Evolutionary conservation across 75 land plant species (phyloP).

Genomic region (Larix kaempferi): DNA sequence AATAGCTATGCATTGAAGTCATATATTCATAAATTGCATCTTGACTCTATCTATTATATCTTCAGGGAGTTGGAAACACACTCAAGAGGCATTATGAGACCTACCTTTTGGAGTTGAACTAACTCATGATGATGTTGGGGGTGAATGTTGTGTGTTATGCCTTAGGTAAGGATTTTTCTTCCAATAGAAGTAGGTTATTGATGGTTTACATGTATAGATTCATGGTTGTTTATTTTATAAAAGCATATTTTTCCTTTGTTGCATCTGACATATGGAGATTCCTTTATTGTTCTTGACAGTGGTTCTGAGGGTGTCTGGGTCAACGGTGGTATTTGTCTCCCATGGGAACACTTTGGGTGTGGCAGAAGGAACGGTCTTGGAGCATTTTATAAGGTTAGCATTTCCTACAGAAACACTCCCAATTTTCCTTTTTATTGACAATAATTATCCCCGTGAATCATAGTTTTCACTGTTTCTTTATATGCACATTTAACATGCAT

Average conservation of each 20-base stretch:
- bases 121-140: conserved; percentile 99
- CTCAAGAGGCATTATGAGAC: conserved; percentile 98
- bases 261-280: neutral
- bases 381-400: conserved; percentile 87
- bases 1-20: neutral
- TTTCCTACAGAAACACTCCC: neutral
- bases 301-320: conserved; percentile 99
- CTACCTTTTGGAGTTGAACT: conserved; percentile 93
- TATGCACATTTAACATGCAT: neutral
- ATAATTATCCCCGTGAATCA: neutral
- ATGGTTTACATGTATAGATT: neutral
- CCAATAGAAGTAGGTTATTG: neutral
- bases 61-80: conserved; percentile 98
- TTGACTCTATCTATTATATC: neutral
- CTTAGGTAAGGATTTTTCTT: conserved; percentile 57
- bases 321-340: conserved; percentile 94
- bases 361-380: conserved; percentile 90
- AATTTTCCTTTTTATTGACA: neutral
- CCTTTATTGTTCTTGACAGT: conserved; percentile 39
- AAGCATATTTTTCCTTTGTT: neutral
- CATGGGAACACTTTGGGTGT: conserved; percentile 99
- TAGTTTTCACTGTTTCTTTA: neutral
- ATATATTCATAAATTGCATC: neutral
- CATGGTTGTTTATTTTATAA: neutral
- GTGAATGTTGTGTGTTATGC: conserved; percentile 97